phyloP scores from a whole-genome alignment of 1,284 basidiomycete genomes.

The Phenoliferia sp. region DNA sequence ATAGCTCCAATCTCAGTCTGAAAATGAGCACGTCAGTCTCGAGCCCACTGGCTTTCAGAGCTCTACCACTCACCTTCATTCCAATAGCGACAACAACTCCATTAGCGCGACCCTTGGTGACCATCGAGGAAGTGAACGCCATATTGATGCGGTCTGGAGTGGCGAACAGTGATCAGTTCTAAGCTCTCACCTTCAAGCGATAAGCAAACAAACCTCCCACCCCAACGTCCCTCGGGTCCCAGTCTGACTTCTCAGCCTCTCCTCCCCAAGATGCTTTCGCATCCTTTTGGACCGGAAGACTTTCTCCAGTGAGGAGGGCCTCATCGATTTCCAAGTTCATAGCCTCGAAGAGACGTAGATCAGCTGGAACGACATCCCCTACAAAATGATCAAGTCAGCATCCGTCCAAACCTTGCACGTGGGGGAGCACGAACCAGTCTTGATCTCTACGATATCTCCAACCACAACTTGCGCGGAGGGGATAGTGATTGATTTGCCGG shows the following conservation, averaged over 20 bases:
- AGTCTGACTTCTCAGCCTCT: slow-evolving; percentile 37
- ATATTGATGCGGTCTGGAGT: slow-evolving; percentile 58
- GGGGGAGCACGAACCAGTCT: slow-evolving; percentile 14
- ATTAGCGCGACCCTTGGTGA: slow-evolving; percentile 61
- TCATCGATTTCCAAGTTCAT: slow-evolving; percentile 58
- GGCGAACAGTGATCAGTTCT: slow-evolving; percentile 5
- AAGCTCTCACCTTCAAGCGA: slow-evolving; percentile 40
- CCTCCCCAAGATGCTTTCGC: slow-evolving; percentile 44
- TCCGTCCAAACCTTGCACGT: background rate
- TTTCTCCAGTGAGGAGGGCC: slow-evolving; percentile 64
- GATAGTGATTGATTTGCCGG: slow-evolving; percentile 51
- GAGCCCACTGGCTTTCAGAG: too few species aligned
- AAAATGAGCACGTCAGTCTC: background rate
- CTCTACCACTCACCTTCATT: slow-evolving; percentile 50
- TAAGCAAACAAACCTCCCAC: slow-evolving; percentile 33
- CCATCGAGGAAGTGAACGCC: slow-evolving; percentile 57
- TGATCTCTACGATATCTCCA: slow-evolving; percentile 43
- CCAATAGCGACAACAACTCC: slow-evolving; percentile 58
- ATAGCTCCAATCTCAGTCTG: slow-evolving; percentile 59
- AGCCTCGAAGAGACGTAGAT: slow-evolving; percentile 50
- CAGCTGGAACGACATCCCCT: slow-evolving; percentile 60
- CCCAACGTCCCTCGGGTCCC: slow-evolving; percentile 39
- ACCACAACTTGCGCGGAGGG: slow-evolving; percentile 59
- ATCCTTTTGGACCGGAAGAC: slow-evolving; percentile 59
- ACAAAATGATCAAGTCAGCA: background rate